phyloP scores from a whole-genome alignment of 768 basidiomycete genomes.

The Ramaria sp. region DNA sequence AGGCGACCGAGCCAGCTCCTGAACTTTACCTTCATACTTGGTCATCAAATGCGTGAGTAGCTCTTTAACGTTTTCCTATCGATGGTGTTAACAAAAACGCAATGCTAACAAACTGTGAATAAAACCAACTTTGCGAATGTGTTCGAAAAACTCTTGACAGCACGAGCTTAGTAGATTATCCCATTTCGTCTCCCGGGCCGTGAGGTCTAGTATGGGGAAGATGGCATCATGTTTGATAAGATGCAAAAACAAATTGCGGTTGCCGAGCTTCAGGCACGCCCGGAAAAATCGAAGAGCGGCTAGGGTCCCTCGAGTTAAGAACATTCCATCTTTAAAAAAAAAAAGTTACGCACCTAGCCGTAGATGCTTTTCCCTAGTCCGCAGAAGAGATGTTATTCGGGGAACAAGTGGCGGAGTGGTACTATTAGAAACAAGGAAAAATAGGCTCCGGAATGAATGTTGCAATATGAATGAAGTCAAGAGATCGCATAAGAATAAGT shows the following conservation, averaged over 20 bases:
- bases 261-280: conserved; percentile 70
- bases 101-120: background rate
- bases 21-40: conserved; percentile 54
- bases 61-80: conserved; percentile 79
- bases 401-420: conserved; percentile 30
- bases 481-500: conserved; percentile 84
- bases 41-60: conserved; percentile 79
- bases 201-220: conserved; percentile 72
- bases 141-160: conserved; percentile 93
- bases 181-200: conserved; percentile 68
- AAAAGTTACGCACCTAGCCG: conserved; percentile 52
- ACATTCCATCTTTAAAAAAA: background rate
- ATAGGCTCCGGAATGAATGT: conserved; percentile 87
- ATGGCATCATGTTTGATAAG: conserved; percentile 80
- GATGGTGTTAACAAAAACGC: background rate
- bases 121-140: conserved; percentile 65
- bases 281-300: conserved; percentile 92
- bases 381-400: conserved; percentile 68
- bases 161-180: conserved; percentile 93
- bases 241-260: conserved; percentile 60
- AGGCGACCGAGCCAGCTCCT: conserved; percentile 46
- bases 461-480: conserved; percentile 80
- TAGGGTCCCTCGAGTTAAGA: conserved; percentile 20
- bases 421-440: conserved; percentile 71
- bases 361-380: conserved; percentile 81